phyloP scores from a whole-genome alignment of 139 green algal species.

The Astrephomene gubernaculifera region DNA sequence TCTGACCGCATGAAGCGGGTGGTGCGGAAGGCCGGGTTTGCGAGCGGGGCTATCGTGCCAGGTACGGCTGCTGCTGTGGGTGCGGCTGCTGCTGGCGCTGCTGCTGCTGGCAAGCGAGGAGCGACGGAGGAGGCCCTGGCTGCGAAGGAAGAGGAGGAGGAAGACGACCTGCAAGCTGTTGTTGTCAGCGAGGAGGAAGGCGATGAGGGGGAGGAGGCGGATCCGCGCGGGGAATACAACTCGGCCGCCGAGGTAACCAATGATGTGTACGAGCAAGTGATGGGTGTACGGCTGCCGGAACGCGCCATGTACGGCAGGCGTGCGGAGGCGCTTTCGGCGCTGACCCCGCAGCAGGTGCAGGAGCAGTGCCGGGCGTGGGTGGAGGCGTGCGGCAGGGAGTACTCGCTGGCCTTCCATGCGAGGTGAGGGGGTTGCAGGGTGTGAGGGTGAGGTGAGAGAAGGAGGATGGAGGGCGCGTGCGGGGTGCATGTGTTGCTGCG shows the following conservation, averaged over 20 bases:
- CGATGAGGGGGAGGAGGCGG: conserved; percentile 18
- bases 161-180: too few species aligned
- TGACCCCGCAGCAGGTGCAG: conserved; percentile 4
- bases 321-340: conserved; percentile 26
- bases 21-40: neutral
- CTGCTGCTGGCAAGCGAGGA: neutral
- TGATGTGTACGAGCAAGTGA: conserved; percentile 33
- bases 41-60: too few species aligned
- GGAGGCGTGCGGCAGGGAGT: conserved; percentile 32
- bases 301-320: conserved; percentile 32
- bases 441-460: too few species aligned
- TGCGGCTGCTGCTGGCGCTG: neutral
- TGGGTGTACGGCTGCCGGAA: conserved; percentile 30
- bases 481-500: too few species aligned
- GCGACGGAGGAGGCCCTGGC: neutral
- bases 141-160: conserved; percentile 14
- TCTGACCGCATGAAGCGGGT: conserved; percentile 12
- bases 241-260: conserved; percentile 29
- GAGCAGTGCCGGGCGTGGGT: conserved; percentile 26
- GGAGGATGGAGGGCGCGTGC: too few species aligned
- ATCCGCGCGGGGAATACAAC: conserved; percentile 33
- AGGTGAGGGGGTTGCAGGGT: neutral
- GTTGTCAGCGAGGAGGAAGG: too few species aligned
- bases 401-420: conserved; percentile 30
- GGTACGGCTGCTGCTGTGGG: neutral